These are phyloP conservation scores for Pterocarpus santalinus DNA, from an alignment of 306 rosid species.

Conservation along the genomic window DNA sequence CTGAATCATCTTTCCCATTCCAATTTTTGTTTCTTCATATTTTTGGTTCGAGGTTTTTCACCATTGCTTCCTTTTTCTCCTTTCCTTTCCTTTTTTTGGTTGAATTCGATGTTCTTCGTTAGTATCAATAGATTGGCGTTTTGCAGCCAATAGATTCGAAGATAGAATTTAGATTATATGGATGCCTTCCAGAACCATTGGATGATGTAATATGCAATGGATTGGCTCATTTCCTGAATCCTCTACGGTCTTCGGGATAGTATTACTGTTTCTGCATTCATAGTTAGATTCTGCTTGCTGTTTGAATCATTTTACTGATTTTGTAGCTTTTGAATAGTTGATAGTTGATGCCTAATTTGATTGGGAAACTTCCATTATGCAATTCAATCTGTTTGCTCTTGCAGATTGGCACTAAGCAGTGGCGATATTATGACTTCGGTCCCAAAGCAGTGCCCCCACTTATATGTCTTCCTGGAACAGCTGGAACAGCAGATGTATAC, in stretches of 20 bases:
- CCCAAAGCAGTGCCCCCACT: slow-evolving; percentile 97
- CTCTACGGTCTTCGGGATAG: not conserved
- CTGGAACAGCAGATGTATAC: slow-evolving; percentile 95
- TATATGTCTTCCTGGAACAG: slow-evolving; percentile 97
- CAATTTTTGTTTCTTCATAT: not conserved
- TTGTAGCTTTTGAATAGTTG: slow-evolving; percentile 1
- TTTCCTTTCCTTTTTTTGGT: not conserved
- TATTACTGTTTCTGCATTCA: slow-evolving; percentile 20
- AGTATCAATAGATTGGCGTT: not conserved
- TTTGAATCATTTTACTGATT: slow-evolving; percentile 3
- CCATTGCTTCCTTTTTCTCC: not conserved
- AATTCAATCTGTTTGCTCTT: slow-evolving; percentile 13
- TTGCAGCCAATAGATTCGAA: not conserved
- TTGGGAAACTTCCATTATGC: not conserved
- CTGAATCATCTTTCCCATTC: not conserved
- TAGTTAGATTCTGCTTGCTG: slow-evolving; percentile 11
- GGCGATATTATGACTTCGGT: slow-evolving; percentile 99
- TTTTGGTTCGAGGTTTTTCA: slow-evolving; percentile 31
- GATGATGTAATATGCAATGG: not conserved
- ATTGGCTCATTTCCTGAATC: not conserved
- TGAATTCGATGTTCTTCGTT: not conserved
- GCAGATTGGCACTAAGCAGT: slow-evolving; percentile 94
- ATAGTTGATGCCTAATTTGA: not conserved
- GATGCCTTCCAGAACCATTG: not conserved
- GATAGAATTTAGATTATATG: not conserved